Conservation (phyloP, 2,329 filamentous ascomycete genomes). For the Nemania diffusa region DNA sequence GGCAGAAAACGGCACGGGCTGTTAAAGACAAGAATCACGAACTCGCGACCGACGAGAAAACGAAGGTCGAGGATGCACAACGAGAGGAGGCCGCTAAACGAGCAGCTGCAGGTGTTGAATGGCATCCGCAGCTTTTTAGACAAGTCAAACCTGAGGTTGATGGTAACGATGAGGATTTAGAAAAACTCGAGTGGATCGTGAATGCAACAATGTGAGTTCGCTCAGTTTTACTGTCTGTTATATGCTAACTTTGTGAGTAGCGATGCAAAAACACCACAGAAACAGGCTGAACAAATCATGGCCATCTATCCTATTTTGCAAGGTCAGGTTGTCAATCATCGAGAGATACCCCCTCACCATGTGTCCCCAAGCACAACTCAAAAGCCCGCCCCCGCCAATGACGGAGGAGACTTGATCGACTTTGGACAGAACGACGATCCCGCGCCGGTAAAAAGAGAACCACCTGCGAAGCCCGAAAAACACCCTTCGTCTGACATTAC, state of each 20-base stretch:
- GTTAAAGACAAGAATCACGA: slow-evolving; percentile 88
- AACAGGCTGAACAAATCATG: slow-evolving; percentile 83
- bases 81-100: slow-evolving; percentile 86
- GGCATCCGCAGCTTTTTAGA: slow-evolving; percentile 88
- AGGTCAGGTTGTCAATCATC: slow-evolving; percentile 71
- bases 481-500: slow-evolving; percentile 53
- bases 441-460: slow-evolving; percentile 18
- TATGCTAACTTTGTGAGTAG: slow-evolving; percentile 38
- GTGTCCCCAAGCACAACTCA: slow-evolving; percentile 37
- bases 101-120: slow-evolving; percentile 81
- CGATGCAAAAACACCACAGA: slow-evolving; percentile 72
- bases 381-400: slow-evolving; percentile 34
- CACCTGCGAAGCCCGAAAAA: neutral
- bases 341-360: slow-evolving; percentile 67
- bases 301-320: slow-evolving; percentile 85
- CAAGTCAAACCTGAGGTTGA: slow-evolving; percentile 75
- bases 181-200: slow-evolving; percentile 95
- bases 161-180: slow-evolving; percentile 80
- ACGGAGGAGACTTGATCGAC: slow-evolving; percentile 65
- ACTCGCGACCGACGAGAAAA: slow-evolving; percentile 92
- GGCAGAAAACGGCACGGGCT: slow-evolving; percentile 82
- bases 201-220: slow-evolving; percentile 78
- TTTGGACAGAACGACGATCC: slow-evolving; percentile 59
- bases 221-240: neutral
- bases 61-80: slow-evolving; percentile 93